Base-by-base conservation (phyloP, 352 stramenopile species). In the Pythium sp. region DNA sequence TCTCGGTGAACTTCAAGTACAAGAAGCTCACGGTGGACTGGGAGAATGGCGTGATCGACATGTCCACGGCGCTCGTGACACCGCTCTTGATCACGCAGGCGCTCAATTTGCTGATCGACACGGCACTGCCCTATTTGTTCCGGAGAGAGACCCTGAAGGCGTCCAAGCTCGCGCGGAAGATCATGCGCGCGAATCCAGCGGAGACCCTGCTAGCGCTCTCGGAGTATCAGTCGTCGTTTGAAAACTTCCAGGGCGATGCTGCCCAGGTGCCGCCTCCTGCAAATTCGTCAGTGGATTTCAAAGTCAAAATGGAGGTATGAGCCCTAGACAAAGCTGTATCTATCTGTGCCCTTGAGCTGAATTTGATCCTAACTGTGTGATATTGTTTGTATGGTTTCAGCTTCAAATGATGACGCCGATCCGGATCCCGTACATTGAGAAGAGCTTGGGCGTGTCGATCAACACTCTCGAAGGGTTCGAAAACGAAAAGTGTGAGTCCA, bases 391-490 rank as follows among this genome's bases (percentile, higher is more conserved):
- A 5, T 32, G 41, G 7, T 47, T 34, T 5, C 65, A 95, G 85
- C 73, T 95, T 0, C 87, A 95, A 85, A 93, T 95, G 78, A 93
- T 95, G 79, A 95, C 87, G 14, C 87, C 86, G 3, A 92, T 93
- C 67, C 84, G 87, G 36, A 95, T 95, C 34, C 87, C 87, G n/a
- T 95, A 92, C 61, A 91, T 95, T 24, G 87, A 93, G 67, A 79
- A 87, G 72, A 79, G 81, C n/a, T 67, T 95, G 1, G 81, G 77
- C 1, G 75, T 92, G n/a, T 82, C 74, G 7, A 95, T 95, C 62
- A 72, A 80, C 15, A 93, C 86, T 4, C 63, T 93, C 41, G 85
- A 95, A 76, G 85, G 87, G 7, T 93, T 95, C 64, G 81, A 91
- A 54, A 95, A 93, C 62, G 82, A 91, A 43, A 89, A 87, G 56